Evolutionary conservation across 495 filamentous ascomycete genomes (phyloP).

Genomic region (Haplographium delicatum): DNA sequence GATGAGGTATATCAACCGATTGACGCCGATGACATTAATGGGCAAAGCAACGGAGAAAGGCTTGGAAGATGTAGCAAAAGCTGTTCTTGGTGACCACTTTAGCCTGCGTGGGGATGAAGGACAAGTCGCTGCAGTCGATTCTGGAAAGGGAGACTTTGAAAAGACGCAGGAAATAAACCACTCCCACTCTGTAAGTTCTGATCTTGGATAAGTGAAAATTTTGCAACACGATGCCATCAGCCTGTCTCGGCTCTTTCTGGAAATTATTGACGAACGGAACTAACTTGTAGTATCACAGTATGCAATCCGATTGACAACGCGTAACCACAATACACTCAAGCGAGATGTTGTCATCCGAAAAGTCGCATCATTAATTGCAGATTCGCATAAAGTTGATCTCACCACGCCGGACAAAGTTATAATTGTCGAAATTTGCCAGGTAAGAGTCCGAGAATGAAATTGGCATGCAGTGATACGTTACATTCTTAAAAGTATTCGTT

Average conservation of each 20-base stretch:
- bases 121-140: conserved; percentile 10
- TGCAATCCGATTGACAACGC: conserved; percentile 79
- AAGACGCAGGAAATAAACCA: background rate
- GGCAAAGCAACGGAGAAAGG: conserved; percentile 76
- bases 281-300: conserved; percentile 52
- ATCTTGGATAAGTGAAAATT: too few relatives aligned
- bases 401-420: conserved; percentile 78
- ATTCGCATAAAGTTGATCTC: conserved; percentile 76
- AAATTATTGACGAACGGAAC: background rate
- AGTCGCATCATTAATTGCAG: conserved; percentile 54
- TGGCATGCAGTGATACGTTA: conserved; percentile 9
- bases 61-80: conserved; percentile 61
- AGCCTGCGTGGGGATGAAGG: conserved; percentile 44
- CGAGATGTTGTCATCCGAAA: conserved; percentile 73
- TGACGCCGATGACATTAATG: conserved; percentile 73
- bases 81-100: conserved; percentile 71
- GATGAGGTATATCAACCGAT: conserved; percentile 71
- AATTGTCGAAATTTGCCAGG: conserved; percentile 84
- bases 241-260: background rate
- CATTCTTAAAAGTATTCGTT: conserved; percentile 2
- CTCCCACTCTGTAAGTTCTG: background rate
- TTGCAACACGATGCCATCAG: background rate
- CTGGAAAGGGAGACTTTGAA: too few relatives aligned
- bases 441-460: conserved; percentile 35
- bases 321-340: conserved; percentile 71